Percentiles rank a stretch among this genome's conserved stretches.
Conservation (phyloP, 495 filamentous ascomycete species). For the Emericellopsis terricola region DNA sequence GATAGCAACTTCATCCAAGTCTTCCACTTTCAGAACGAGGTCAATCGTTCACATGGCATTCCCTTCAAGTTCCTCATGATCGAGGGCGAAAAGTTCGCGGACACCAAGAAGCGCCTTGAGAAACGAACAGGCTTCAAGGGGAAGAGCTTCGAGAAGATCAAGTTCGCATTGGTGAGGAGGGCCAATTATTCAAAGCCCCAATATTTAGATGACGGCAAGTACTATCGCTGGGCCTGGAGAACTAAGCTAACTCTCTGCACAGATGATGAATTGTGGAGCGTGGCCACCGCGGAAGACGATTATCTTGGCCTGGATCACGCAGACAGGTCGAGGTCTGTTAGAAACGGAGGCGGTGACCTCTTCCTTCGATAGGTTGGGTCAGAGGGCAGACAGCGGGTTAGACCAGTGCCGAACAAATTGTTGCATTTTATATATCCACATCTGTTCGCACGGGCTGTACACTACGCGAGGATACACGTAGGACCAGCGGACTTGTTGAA, state of each 20-base stretch:
- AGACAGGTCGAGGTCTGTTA: constrained; percentile 40
- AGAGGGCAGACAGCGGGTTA: too few species aligned
- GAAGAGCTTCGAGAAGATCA: constrained; percentile 97
- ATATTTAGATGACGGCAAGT: constrained; percentile 78
- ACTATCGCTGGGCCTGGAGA: too few species aligned
- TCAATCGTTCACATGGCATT: constrained; percentile 53
- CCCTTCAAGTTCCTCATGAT: constrained; percentile 86
- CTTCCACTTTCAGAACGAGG: constrained; percentile 85
- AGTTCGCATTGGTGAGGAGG: constrained; percentile 70
- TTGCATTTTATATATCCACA: too few species aligned
- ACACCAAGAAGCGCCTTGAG: constrained; percentile 80
- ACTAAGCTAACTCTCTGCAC: too few species aligned
- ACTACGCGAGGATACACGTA: too few species aligned
- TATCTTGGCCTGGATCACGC: constrained; percentile 78
- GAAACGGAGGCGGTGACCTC: constrained; percentile 35
- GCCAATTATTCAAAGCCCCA: constrained; percentile 49
- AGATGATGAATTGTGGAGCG: constrained; percentile 76
- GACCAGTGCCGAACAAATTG: too few species aligned
- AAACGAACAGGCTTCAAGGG: constrained; percentile 88
- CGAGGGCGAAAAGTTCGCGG: constrained; percentile 66
- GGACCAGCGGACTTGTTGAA: too few species aligned
- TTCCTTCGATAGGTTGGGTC: constrained; percentile 29
- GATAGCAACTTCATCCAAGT: constrained; percentile 48
- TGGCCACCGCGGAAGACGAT: constrained; percentile 52
- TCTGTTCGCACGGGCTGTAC: too few species aligned